phyloP scores from a whole-genome alignment of 1,139 yeast species.

The Saccharomyces hybrid region DNA sequence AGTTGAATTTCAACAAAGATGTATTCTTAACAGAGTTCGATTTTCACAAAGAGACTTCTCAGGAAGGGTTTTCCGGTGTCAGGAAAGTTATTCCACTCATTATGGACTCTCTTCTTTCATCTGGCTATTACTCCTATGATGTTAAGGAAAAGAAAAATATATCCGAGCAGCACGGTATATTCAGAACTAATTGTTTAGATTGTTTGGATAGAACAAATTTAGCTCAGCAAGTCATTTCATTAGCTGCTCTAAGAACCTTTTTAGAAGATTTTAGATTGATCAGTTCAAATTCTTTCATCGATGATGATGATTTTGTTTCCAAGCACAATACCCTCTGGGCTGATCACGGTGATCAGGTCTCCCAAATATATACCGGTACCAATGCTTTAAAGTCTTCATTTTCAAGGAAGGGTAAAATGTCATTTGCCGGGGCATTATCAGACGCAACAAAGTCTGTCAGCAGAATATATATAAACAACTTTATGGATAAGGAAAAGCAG shows the following conservation, averaged over 20 bases:
- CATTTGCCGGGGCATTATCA: conserved; percentile 88
- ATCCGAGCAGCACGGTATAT: conserved; percentile 80
- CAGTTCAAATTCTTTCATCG: conserved; percentile 27
- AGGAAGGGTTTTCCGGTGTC: conserved; percentile 84
- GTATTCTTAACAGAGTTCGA: conserved; percentile 74
- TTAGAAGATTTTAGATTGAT: conserved; percentile 41
- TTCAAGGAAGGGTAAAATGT: conserved; percentile 93
- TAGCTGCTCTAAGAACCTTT: conserved; percentile 59
- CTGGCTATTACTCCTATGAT: conserved; percentile 73
- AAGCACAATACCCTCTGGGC: conserved; percentile 91
- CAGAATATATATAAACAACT: conserved; percentile 90
- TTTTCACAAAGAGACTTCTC: conserved; percentile 86
- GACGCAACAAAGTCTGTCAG: conserved; percentile 96
- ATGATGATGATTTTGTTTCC: conserved; percentile 44
- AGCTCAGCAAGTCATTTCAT: conserved; percentile 82
- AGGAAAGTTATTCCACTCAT: conserved; percentile 58
- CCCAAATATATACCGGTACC: conserved; percentile 96
- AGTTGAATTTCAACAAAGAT: conserved; percentile 38
- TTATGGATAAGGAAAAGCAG: conserved; percentile 87
- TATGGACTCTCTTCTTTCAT: conserved; percentile 58
- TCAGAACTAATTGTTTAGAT: conserved; percentile 90
- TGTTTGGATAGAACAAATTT: conserved; percentile 92
- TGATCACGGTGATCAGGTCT: conserved; percentile 93
- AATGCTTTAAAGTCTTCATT: conserved; percentile 93
- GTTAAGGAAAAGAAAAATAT: conserved; percentile 41